Percentiles rank a stretch among this genome's conserved stretches.
Conservation (phyloP, 106 monocot genomes). For the Iris macrosiphon region DNA sequence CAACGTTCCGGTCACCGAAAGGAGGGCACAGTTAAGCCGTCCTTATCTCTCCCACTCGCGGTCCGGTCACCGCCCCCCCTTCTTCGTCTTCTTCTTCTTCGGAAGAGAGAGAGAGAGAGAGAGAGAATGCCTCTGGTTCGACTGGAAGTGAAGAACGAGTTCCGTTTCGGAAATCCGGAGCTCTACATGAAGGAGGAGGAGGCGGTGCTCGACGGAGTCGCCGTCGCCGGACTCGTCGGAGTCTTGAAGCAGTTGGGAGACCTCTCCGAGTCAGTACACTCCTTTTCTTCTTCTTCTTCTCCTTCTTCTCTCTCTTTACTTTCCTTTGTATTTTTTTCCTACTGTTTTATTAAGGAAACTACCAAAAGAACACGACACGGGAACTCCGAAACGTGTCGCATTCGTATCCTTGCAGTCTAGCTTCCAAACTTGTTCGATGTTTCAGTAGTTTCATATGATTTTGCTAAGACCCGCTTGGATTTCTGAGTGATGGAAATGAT, state of each 20-base stretch:
- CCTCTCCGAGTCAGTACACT: constrained; percentile 72
- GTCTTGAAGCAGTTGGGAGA: constrained; percentile 82
- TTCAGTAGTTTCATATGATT: no score
- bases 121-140: constrained; percentile 44
- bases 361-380: background rate
- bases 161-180: constrained; percentile 40
- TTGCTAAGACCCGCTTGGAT: no score
- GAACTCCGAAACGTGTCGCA: no score
- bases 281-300: no score
- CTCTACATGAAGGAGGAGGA: constrained; percentile 42
- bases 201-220: constrained; percentile 66
- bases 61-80: background rate
- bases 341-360: background rate
- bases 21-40: constrained; percentile 6
- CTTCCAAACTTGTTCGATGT: no score
- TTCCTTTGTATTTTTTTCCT: background rate
- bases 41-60: no score
- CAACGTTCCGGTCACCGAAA: background rate
- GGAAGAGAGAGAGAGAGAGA: background rate
- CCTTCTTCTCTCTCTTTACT: background rate
- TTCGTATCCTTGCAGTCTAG: no score
- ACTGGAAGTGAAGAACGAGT: constrained; percentile 44
- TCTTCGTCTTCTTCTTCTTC: background rate
- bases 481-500: no score
- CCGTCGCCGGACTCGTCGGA: constrained; percentile 77